Evolutionary conservation across 169 alveolate genomes (phyloP).

Genomic region (Cyclospora cayetanensis): DNA sequence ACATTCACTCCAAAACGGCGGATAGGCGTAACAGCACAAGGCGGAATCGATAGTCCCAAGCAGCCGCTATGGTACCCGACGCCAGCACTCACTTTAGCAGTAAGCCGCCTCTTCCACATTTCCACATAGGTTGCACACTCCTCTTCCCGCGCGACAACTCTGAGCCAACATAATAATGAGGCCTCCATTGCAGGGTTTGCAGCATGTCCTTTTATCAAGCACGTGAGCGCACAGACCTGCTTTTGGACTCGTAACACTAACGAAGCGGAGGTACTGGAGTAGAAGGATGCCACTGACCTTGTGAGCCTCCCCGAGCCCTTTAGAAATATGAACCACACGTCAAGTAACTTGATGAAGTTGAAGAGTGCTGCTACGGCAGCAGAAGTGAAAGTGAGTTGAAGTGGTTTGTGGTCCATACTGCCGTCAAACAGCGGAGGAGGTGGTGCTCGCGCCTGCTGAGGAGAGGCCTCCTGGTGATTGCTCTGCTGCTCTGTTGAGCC

Average conservation of each 20-base stretch:
- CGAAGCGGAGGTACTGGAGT: too few species aligned
- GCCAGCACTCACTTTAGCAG: slow-evolving; percentile 2
- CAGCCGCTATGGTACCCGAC: too few species aligned
- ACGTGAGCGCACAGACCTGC: too few species aligned
- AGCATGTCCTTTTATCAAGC: too few species aligned
- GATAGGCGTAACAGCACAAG: background rate
- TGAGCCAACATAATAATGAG: background rate
- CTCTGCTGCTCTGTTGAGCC: background rate
- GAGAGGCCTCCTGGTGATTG: background rate
- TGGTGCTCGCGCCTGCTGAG: slow-evolving; percentile 22
- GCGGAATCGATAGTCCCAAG: background rate
- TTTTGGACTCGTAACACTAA: too few species aligned
- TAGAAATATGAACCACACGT: slow-evolving; percentile 68
- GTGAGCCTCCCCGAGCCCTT: slow-evolving; percentile 70
- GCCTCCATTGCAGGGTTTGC: too few species aligned
- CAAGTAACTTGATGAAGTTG: slow-evolving; percentile 71
- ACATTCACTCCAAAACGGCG: background rate
- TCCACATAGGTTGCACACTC: slow-evolving; percentile 68
- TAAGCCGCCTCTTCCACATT: slow-evolving; percentile 64
- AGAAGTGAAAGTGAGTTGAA: slow-evolving; percentile 57
- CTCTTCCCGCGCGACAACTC: slow-evolving; percentile 62
- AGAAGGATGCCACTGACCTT: background rate
- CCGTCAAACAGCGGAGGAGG: slow-evolving; percentile 68
- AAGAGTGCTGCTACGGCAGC: slow-evolving; percentile 57
- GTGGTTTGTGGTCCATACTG: slow-evolving; percentile 57